Evolutionary conservation across 2,329 filamentous ascomycete species (phyloP).

Genomic region (Aspergillaceae sp.): DNA sequence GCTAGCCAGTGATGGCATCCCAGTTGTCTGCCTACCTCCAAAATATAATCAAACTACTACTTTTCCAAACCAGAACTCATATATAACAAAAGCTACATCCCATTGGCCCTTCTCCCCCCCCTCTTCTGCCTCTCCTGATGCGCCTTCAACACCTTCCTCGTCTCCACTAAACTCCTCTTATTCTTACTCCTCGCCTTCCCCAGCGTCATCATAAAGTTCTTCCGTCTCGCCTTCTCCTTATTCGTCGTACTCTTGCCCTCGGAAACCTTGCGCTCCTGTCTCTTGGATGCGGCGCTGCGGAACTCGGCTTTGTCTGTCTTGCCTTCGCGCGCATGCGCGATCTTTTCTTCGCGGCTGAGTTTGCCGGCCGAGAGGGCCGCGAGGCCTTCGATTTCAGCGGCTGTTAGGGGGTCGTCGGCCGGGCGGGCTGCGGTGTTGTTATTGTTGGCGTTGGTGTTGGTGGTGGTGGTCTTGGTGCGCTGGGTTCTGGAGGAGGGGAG

Average conservation of each 20-base stretch:
- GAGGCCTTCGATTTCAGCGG: constrained; percentile 82
- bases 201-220: constrained; percentile 98
- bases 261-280: constrained; percentile 76
- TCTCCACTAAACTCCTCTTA: constrained; percentile 85
- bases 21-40: too few relatives aligned
- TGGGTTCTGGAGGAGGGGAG: constrained; percentile 37
- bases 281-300: constrained; percentile 73
- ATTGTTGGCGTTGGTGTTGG: constrained; percentile 6
- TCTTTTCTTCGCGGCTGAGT: constrained; percentile 78
- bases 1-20: too few relatives aligned
- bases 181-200: constrained; percentile 94
- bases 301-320: constrained; percentile 70
- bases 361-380: constrained; percentile 64
- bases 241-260: constrained; percentile 96
- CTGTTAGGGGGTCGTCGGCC: constrained; percentile 79
- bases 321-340: constrained; percentile 73
- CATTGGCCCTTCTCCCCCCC: constrained; percentile 71
- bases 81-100: too few relatives aligned
- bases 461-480: constrained; percentile 17
- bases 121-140: constrained; percentile 77
- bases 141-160: constrained; percentile 66
- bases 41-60: too few relatives aligned
- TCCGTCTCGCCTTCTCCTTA: constrained; percentile 90
- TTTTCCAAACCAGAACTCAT: too few relatives aligned
- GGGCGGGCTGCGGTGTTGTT: constrained; percentile 50